A percentile compares a stretch with the other conserved stretches of the same genome.
These are phyloP conservation scores for Diplodia intermedia DNA, from an alignment of 2,329 filamentous ascomycete species.

Conservation along the genomic window DNA sequence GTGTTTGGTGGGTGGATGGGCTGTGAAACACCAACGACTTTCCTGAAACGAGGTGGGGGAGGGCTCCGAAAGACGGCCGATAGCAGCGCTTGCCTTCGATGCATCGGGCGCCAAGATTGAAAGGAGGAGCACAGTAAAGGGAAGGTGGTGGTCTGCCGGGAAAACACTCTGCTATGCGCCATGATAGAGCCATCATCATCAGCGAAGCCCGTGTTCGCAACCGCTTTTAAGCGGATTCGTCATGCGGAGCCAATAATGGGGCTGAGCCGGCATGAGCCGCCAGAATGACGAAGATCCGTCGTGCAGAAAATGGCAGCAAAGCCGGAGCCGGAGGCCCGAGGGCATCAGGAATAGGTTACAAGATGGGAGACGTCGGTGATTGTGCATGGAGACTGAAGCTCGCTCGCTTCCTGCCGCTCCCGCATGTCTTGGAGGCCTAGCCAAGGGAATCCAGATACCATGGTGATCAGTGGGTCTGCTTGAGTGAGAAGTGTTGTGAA, in stretches of 20 bases:
- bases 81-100: background rate
- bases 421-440: conserved; percentile 6
- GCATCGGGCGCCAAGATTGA: background rate
- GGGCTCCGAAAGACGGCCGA: conserved; percentile 11
- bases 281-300: background rate
- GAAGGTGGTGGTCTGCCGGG: background rate
- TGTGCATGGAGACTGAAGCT: background rate
- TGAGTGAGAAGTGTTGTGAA: background rate
- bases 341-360: background rate
- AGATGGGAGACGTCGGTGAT: conserved; percentile 15
- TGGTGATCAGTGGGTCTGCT: background rate
- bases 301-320: background rate
- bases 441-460: background rate
- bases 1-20: background rate
- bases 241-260: background rate
- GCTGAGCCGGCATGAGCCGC: background rate
- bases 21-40: conserved; percentile 10
- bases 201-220: background rate
- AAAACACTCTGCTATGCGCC: background rate
- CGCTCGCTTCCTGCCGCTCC: conserved; percentile 24
- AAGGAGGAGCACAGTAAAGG: background rate
- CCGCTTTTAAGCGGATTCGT: conserved; percentile 7
- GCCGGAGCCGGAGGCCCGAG: background rate
- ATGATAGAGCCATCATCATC: background rate
- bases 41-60: conserved; percentile 8